Percentiles rank a stretch among this genome's conserved stretches.
Conservation (phyloP, 2,329 filamentous ascomycete genomes). For the Xylaria multiplex region DNA sequence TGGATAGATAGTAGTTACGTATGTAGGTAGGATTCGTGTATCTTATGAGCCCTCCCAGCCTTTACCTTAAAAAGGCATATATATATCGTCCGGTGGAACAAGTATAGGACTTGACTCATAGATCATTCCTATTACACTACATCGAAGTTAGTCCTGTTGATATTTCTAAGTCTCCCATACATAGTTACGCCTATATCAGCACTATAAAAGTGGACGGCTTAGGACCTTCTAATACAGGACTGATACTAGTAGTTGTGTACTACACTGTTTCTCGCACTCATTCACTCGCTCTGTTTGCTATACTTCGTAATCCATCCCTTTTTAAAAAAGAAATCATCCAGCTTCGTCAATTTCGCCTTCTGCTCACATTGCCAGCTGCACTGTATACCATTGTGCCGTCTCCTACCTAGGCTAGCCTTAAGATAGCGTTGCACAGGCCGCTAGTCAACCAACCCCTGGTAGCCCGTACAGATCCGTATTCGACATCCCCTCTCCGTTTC, state of each 20-base stretch:
- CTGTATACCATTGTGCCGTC: background rate
- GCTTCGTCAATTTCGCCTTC: too few species aligned
- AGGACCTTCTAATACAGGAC: slow-evolving; percentile 13
- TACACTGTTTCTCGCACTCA: background rate
- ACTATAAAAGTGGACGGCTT: slow-evolving; percentile 9
- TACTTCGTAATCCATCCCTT: too few species aligned
- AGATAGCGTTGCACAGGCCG: slow-evolving; percentile 2
- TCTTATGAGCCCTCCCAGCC: background rate
- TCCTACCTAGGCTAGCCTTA: background rate
- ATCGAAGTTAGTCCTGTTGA: background rate
- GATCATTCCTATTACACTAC: background rate
- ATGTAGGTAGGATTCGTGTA: background rate
- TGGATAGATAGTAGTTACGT: background rate
- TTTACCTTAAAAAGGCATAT: background rate
- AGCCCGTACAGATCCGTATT: background rate
- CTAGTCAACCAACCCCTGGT: slow-evolving; percentile 18
- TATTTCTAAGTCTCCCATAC: background rate
- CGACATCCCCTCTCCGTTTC: background rate
- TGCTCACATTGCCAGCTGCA: background rate
- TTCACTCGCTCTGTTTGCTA: background rate
- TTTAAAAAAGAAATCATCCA: too few species aligned
- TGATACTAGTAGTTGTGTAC: background rate
- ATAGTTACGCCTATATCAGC: slow-evolving; percentile 9
- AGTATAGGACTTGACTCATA: background rate
- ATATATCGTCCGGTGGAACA: background rate